These are phyloP conservation scores for Penicillium canariense DNA, from an alignment of 495 filamentous ascomycete genomes.

Conservation along the genomic window DNA sequence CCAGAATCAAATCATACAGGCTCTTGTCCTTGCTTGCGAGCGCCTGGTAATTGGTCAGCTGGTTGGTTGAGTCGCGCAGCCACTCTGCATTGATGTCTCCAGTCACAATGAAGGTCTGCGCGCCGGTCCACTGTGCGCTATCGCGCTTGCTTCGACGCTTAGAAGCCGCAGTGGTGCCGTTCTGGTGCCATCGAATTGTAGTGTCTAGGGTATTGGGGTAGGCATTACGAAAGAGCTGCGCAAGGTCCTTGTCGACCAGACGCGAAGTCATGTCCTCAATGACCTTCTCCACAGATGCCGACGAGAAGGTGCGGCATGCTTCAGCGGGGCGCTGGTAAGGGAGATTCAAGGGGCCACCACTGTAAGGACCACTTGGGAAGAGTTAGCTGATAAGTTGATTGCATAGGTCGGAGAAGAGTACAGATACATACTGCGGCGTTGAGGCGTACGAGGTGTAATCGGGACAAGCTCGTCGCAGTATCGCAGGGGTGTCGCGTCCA, in stretches of 20 bases:
- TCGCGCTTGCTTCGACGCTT: slow-evolving; percentile 43
- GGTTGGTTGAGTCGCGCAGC: slow-evolving; percentile 96
- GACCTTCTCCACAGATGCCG: slow-evolving; percentile 79
- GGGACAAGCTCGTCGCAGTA: slow-evolving; percentile 47
- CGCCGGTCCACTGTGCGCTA: slow-evolving; percentile 68
- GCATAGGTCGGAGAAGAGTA: neutral
- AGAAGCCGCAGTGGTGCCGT: slow-evolving; percentile 39
- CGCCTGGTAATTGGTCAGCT: slow-evolving; percentile 82
- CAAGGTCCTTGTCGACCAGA: slow-evolving; percentile 85
- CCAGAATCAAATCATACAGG: slow-evolving; percentile 77
- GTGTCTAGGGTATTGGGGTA: slow-evolving; percentile 95
- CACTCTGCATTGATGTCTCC: slow-evolving; percentile 99
- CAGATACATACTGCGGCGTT: slow-evolving; percentile 41
- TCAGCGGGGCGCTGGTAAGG: slow-evolving; percentile 85
- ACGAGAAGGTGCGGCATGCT: slow-evolving; percentile 85
- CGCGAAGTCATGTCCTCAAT: slow-evolving; percentile 75
- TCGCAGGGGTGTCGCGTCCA: slow-evolving; percentile 28
- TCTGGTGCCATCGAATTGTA: slow-evolving; percentile 74
- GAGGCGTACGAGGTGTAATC: slow-evolving; percentile 50
- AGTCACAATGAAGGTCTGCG: slow-evolving; percentile 94
- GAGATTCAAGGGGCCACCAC: slow-evolving; percentile 72
- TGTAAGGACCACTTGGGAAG: slow-evolving; percentile 63
- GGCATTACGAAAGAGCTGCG: slow-evolving; percentile 93
- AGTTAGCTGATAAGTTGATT: neutral
- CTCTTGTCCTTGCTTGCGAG: slow-evolving; percentile 75